Percentiles rank a stretch among this genome's conserved stretches.
Conservation (phyloP, 371 early-diverging fungal genomes). For the Quaeritorhiza haematococci region DNA sequence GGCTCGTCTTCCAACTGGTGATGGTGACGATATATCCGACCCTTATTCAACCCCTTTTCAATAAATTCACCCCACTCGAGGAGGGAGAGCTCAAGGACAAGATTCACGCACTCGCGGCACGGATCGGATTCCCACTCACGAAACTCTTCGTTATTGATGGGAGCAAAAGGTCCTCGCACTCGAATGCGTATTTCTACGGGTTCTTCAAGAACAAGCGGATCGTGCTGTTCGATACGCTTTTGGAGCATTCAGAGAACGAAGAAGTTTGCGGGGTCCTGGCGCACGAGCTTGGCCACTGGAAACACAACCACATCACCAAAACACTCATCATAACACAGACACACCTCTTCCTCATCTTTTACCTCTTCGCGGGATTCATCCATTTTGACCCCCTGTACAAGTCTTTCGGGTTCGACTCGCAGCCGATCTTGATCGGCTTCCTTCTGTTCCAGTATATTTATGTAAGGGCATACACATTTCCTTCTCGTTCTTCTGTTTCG, state of each 20-base stretch:
- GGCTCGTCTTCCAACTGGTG: constrained; percentile 81
- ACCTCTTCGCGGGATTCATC: constrained; percentile 74
- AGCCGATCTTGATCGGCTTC: constrained; percentile 84
- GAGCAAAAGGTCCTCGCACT: constrained; percentile 87
- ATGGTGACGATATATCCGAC: constrained; percentile 91
- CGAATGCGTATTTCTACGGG: constrained; percentile 97
- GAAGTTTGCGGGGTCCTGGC: constrained; percentile 85
- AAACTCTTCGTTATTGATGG: constrained; percentile 94
- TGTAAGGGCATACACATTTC: too few relatives aligned
- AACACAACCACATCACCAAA: constrained; percentile 77
- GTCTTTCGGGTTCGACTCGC: constrained; percentile 75
- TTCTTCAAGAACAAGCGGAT: constrained; percentile 87
- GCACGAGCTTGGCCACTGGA: constrained; percentile 98
- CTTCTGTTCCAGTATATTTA: constrained; percentile 64
- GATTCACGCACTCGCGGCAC: constrained; percentile 81
- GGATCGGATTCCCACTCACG: constrained; percentile 87
- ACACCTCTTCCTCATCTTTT: constrained; percentile 77
- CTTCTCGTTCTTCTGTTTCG: too few relatives aligned
- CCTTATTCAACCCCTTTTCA: constrained; percentile 95
- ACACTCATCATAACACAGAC: constrained; percentile 67
- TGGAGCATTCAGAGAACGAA: constrained; percentile 76
- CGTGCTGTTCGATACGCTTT: constrained; percentile 93
- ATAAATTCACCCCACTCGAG: constrained; percentile 87
- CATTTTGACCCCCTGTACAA: constrained; percentile 64
- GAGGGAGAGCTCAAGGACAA: constrained; percentile 78